Evolutionary conservation across 2,329 filamentous ascomycete species (phyloP).

Genomic region (Pseudogymnoascus destructans): DNA sequence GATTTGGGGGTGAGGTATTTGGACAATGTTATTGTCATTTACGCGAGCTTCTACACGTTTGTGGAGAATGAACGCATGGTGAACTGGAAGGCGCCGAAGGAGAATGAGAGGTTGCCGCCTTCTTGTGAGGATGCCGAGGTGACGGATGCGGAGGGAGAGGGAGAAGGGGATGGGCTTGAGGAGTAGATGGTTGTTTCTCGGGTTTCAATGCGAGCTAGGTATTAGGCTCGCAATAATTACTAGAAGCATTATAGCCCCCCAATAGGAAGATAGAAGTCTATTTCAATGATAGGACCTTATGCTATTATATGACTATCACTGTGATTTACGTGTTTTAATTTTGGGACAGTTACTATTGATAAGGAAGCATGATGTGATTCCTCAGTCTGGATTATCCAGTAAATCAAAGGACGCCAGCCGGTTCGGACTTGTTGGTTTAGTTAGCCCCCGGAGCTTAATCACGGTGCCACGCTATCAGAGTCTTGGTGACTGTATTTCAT

Average conservation of each 20-base stretch:
- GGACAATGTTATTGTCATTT: constrained; percentile 40
- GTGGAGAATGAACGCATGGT: constrained; percentile 58
- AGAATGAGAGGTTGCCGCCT: constrained; percentile 17
- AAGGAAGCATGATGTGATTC: not conserved
- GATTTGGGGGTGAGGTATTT: constrained; percentile 51
- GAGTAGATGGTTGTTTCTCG: not conserved
- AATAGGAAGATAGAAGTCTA: not conserved
- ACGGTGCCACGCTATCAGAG: not conserved
- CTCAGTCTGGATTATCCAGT: not conserved
- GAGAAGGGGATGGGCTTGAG: not conserved
- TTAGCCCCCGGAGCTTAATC: not conserved
- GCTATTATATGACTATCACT: not conserved
- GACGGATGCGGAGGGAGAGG: not conserved
- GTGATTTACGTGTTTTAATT: not conserved
- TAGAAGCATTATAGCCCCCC: not conserved
- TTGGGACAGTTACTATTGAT: not conserved
- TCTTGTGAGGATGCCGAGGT: constrained; percentile 16
- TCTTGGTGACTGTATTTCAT: not conserved
- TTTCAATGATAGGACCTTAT: not conserved
- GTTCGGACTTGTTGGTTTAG: not conserved
- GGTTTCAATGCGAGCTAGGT: not conserved
- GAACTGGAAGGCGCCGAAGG: constrained; percentile 44
- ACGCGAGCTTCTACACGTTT: constrained; percentile 50
- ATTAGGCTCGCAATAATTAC: not conserved
- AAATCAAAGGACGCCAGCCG: not conserved